Conservation (phyloP, 176 grass and related monocot species). For the Musa troglodytarum region DNA sequence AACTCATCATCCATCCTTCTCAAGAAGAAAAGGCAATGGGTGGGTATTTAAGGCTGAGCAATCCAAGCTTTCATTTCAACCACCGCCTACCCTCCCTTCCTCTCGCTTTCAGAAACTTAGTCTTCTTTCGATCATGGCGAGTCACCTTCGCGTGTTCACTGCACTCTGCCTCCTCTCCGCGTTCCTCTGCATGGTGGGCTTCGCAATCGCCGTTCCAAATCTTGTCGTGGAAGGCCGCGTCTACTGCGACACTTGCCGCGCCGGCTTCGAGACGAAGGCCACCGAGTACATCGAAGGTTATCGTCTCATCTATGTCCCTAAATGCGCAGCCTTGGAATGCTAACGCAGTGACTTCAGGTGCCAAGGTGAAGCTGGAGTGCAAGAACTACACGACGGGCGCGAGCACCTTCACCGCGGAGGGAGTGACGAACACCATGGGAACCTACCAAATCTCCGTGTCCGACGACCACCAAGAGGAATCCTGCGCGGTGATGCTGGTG, state of each 20-base stretch:
- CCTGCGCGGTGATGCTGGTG: constrained; percentile 33
- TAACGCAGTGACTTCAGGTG: not conserved
- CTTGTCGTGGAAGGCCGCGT: constrained; percentile 35
- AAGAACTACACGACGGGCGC: not conserved
- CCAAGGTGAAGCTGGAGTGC: not conserved
- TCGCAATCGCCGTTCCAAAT: not conserved
- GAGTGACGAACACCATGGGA: not conserved
- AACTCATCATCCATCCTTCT: too few relatives aligned
- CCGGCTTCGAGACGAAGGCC: constrained; percentile 45
- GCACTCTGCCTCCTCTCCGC: not conserved
- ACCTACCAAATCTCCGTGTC: not conserved
- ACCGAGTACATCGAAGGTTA: constrained; percentile 32
- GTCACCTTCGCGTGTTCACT: constrained; percentile 6
- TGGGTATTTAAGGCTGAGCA: too few relatives aligned
- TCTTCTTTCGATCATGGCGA: not conserved
- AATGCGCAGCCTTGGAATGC: too few relatives aligned
- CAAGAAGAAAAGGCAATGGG: too few relatives aligned
- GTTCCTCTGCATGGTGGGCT: not conserved
- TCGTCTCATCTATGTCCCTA: not conserved
- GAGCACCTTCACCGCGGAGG: not conserved
- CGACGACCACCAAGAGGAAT: constrained; percentile 28
- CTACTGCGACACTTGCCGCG: constrained; percentile 60
- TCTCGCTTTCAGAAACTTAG: too few relatives aligned
- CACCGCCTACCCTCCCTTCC: too few relatives aligned
- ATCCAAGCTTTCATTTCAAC: too few relatives aligned